Evolutionary conservation across 352 stramenopile genomes (phyloP), one percentile per base, ranked within the genome.

Genomic region (Pythium sukuiense): DNA sequence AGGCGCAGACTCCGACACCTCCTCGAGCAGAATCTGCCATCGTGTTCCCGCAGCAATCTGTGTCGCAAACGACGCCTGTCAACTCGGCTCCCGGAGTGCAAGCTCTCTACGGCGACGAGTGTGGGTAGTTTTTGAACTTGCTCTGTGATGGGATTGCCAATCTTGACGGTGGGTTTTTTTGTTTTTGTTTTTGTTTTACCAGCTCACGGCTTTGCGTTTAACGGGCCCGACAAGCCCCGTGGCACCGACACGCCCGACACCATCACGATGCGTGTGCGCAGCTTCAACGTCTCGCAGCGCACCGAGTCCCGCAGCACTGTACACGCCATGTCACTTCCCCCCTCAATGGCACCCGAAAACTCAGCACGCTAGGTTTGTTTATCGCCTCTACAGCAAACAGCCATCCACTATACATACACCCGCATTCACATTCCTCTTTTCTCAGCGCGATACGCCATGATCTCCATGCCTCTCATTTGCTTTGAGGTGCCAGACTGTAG

Each of bases 161-260:
- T 24, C 20, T 24, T 24, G 20, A 24, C 20, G 20, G 20, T 0
- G 20, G 20, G 20, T 24, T 24, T 24, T 24, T 24, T 5, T 64
- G 30, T 50, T 41, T 63, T 30, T 49, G 16, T 30, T 61, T n/a
- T 3, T 60, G 18, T 58, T 18, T 24, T 6, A 53, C 6, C 54
- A 80, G 73, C 43, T 1, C 66, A 66, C 39, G 73, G 73, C 1
- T 80, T 80, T 64, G 73, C 70, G 12, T 80, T 80, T 60, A 80
- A 77, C 46, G 70, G 59, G 0, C 41, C 55, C 1, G 70, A 76
- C 2, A 70, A 68, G 6, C 64, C n/a, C 2, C 41, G 24, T 4
- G 50, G 46, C 18, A 37, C 41, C 24, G 27, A 56, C 7, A 55
- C 68, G 26, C 26, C 41, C n/a, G 49, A 74, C n/a, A 70, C 76